Evolutionary conservation across 208 protist species (phyloP), one percentile per base, ranked within the genome.

Genomic region (Strigomonas culicis): DNA sequence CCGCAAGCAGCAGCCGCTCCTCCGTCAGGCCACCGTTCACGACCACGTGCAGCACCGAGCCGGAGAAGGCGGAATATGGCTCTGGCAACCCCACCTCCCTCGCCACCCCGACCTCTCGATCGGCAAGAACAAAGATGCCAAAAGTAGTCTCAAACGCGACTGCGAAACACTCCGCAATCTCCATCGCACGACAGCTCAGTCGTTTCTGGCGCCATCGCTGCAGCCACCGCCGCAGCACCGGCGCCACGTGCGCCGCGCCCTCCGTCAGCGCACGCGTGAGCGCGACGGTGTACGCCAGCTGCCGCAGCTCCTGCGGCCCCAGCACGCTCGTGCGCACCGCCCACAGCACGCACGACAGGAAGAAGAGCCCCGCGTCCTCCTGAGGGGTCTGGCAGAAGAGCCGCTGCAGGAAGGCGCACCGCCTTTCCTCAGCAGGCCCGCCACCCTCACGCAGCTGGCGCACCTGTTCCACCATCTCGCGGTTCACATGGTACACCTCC

Each of bases 21-120:
- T 4, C 22, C 22, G 32, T 4, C 21, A 21, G 47, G 39, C 3
- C 39, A 21, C 22, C n/a, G 11, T 7, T 11, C 41, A 21, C 58
- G 43, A 50, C 7, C 24, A 49, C 41, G 39, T 62, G 58, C 58
- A 62, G 34, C 22, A 62, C 58, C 39, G 58, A 51, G 58, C 58
- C 58, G 58, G 58, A 62, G 39, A 62, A 39, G 0, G 50, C 39
- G 58, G 31, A 24, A 21, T 41, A 51, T 19, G 58, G 58, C 32
- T 62, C 13, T n/a, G n/a, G n/a, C n/a, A n/a, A n/a, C n/a, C n/a
- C n/a, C n/a, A n/a, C n/a, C n/a, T n/a, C n/a, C n/a, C n/a, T n/a
- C n/a, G n/a, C n/a, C 8, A 21, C 43, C n/a, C n/a, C n/a, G n/a
- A n/a, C 7, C 10, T 4, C 34, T 3, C 25, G 25, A 7, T 39